Conservation (phyloP, 2,329 filamentous ascomycete genomes). For the Colletotrichum sp. region DNA sequence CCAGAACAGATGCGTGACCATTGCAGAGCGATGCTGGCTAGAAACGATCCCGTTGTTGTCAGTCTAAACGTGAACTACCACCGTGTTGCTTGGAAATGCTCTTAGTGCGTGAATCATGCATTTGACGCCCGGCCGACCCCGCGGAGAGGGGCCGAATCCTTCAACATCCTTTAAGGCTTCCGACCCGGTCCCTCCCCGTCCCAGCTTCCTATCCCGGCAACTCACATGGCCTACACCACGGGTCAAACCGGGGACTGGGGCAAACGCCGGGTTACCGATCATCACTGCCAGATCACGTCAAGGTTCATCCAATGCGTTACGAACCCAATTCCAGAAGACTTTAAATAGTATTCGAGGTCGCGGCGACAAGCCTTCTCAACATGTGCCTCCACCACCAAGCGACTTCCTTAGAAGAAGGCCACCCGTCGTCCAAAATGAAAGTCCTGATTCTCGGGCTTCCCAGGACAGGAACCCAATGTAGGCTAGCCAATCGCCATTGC, state of each 20-base stretch:
- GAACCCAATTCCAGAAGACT: background rate
- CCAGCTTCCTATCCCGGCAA: background rate
- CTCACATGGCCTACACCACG: background rate
- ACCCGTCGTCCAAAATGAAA: conserved; percentile 26
- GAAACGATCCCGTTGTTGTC: accelerated
- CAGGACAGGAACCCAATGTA: conserved; percentile 37
- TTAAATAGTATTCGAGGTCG: background rate
- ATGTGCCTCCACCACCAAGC: background rate
- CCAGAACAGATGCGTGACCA: background rate
- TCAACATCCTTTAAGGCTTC: background rate
- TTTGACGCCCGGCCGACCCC: background rate
- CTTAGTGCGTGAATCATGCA: too few relatives aligned
- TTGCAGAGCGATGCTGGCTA: background rate
- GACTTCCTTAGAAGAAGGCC: background rate
- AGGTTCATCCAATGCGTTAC: background rate
- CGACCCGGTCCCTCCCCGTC: background rate
- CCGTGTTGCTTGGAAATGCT: background rate
- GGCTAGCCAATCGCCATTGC: background rate
- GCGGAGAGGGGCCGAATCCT: background rate
- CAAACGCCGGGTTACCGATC: background rate
- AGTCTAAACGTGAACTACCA: accelerated
- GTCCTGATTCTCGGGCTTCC: conserved; percentile 37
- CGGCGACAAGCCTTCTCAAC: background rate
- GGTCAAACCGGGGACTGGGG: background rate
- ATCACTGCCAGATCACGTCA: background rate